Conservation (phyloP, 2,329 filamentous ascomycete genomes). For the Byssochlamys sp. region DNA sequence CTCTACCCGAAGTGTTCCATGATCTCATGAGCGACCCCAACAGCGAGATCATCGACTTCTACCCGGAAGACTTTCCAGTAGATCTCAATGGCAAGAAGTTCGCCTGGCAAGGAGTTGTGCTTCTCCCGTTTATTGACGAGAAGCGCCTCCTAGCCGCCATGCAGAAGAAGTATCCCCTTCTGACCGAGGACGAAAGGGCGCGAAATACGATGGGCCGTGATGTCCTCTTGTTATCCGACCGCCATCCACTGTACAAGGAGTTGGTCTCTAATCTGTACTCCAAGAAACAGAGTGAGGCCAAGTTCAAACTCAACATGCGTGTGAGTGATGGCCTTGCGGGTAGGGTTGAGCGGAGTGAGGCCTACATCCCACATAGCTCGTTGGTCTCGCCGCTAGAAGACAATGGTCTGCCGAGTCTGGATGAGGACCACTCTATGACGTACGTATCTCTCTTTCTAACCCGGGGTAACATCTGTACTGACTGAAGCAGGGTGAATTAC, state of each 20-base stretch:
- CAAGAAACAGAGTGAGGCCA: slow-evolving; percentile 63
- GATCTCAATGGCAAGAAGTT: slow-evolving; percentile 98
- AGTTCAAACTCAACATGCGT: slow-evolving; percentile 64
- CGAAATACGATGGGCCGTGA: slow-evolving; percentile 76
- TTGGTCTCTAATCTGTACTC: slow-evolving; percentile 81
- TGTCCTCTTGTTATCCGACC: slow-evolving; percentile 72
- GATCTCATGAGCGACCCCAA: slow-evolving; percentile 78
- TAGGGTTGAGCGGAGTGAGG: slow-evolving; percentile 67
- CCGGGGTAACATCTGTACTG: slow-evolving; percentile 15
- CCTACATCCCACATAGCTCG: slow-evolving; percentile 73
- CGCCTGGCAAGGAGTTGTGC: slow-evolving; percentile 89
- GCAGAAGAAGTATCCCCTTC: slow-evolving; percentile 66
- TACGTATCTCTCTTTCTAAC: slow-evolving; percentile 37
- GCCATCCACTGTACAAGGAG: slow-evolving; percentile 75
- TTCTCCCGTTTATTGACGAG: slow-evolving; percentile 94
- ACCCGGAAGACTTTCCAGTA: slow-evolving; percentile 84
- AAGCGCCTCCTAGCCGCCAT: slow-evolving; percentile 73
- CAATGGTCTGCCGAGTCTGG: slow-evolving; percentile 63
- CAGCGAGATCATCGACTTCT: slow-evolving; percentile 93
- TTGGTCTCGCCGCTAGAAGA: slow-evolving; percentile 68
- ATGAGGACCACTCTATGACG: slow-evolving; percentile 79
- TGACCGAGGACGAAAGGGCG: slow-evolving; percentile 65
- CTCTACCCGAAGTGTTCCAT: slow-evolving; percentile 80
- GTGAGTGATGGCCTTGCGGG: slow-evolving; percentile 71
- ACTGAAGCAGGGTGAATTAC: slow-evolving; percentile 62